A percentile compares a stretch with the other conserved stretches of the same genome.
phyloP scores from a whole-genome alignment of 495 filamentous ascomycete genomes.

The Jackrogersella multiformis region DNA sequence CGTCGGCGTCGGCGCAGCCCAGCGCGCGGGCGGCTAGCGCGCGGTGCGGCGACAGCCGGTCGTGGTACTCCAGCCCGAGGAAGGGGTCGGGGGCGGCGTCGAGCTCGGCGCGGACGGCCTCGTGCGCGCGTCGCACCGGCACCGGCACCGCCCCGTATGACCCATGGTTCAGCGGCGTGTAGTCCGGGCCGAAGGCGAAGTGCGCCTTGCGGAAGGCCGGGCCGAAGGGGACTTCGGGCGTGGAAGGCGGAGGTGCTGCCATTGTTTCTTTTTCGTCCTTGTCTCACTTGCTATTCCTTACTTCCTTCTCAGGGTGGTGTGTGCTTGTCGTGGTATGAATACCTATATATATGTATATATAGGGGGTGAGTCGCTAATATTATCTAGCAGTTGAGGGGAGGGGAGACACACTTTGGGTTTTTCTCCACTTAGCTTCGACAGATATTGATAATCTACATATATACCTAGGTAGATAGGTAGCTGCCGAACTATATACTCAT shows the following conservation, averaged over 20 bases:
- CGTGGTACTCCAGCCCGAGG: constrained; percentile 64
- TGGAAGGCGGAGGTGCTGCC: neutral
- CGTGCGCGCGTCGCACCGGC: constrained; percentile 39
- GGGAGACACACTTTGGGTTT: neutral
- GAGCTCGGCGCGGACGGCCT: constrained; percentile 38
- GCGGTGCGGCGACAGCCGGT: constrained; percentile 67
- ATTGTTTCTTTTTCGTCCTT: neutral
- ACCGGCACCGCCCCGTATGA: constrained; percentile 51
- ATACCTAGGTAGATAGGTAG: too few relatives aligned
- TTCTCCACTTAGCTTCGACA: neutral
- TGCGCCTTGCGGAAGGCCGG: constrained; percentile 38
- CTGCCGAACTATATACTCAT: too few relatives aligned
- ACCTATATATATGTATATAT: neutral
- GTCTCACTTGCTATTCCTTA: too few relatives aligned
- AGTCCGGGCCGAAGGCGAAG: constrained; percentile 40
- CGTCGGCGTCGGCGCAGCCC: constrained; percentile 61
- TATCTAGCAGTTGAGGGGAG: neutral
- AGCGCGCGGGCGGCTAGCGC: constrained; percentile 65
- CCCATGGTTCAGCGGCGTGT: constrained; percentile 54
- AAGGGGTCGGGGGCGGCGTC: constrained; percentile 49
- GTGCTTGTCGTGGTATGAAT: constrained; percentile 18
- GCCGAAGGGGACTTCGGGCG: constrained; percentile 34
- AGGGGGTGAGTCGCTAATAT: neutral
- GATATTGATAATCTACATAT: too few relatives aligned
- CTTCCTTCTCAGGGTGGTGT: constrained; percentile 7